Base-by-base conservation (phyloP, 1,139 yeast genomes). In the Pneumocystis oryctolagi region DNA sequence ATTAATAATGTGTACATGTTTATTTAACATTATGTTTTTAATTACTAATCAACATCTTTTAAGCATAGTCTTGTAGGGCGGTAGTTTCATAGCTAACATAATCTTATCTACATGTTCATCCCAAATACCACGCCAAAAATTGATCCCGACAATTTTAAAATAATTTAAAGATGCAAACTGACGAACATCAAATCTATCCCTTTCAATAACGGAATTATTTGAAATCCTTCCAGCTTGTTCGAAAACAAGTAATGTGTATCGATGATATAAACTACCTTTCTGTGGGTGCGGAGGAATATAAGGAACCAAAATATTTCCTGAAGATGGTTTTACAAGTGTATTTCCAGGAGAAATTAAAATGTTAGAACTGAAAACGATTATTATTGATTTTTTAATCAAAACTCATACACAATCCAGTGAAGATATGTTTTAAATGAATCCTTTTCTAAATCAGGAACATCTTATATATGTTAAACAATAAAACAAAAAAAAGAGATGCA, bases 161-260 rank as follows among this genome's bases (percentile, higher is more conserved):
- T 77, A 73, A 72, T 87, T 72, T 8, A 74, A 67, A 5, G 76
- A 77, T 16, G 79, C 87, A 73, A 89, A 89, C 5, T 71, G 69
- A 72, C 97, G 82, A 66, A 92, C 84, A 70, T 89, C 82, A 71
- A 92, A 92, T 62, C 76, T 71, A 16, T 79, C 80, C 67, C 83
- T 74, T 28, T 66, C 68, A 8, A 69, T 69, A 25, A 69, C 64
- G 20, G 72, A 68, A 42, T 71, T 71, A 18, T 66, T 56, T 53
- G 56, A 70, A 64, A 20, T 55, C 9, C 65, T 68, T 9, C 69
- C 69, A 2, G 69, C 64, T 74, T 92, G 97, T 74, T 89, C 83
- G 74, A 89, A 87, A 2, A 89, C 95, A 96, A 97, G 89, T 61
- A 89, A 82, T 64, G 89, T 84, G 64, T 87, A 85, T 74, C 98